Percentiles rank a stretch among this genome's conserved stretches.
Evolutionary conservation across 129 eudicot species (phyloP).

Genomic region (Flaveria sonorensis): DNA sequence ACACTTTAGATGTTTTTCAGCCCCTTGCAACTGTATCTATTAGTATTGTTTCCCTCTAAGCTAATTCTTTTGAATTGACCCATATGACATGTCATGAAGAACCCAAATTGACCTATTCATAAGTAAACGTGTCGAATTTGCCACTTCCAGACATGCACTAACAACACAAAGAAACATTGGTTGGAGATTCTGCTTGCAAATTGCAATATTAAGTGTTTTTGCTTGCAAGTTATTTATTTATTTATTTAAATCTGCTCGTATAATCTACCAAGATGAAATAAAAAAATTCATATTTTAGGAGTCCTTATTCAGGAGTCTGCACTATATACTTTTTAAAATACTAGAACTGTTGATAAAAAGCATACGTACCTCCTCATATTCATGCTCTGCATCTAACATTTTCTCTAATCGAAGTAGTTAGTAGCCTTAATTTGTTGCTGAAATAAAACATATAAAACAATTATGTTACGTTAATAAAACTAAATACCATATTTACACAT

Average conservation of each 20-base stretch:
- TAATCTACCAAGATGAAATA: too few relatives aligned
- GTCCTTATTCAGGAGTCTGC: background rate
- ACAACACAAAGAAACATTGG: background rate
- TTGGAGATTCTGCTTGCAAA: background rate
- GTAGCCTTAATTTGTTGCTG: constrained; percentile 86
- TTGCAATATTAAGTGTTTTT: background rate
- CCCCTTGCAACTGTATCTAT: background rate
- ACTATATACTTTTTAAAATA: background rate
- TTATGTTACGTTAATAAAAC: background rate
- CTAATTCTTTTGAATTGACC: too few relatives aligned
- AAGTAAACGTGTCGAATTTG: background rate
- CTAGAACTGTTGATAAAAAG: background rate
- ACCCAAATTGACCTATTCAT: background rate
- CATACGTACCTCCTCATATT: constrained; percentile 66
- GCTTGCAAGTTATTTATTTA: background rate
- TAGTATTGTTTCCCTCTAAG: too few relatives aligned
- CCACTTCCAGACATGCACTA: background rate
- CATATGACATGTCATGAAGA: too few relatives aligned
- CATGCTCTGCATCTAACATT: constrained; percentile 73
- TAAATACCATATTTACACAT: background rate
- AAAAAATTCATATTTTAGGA: background rate
- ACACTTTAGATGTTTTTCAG: background rate
- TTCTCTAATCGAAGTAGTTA: constrained; percentile 77
- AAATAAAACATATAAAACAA: constrained; percentile 21
- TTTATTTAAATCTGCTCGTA: too few relatives aligned